Base-by-base conservation (phyloP, 306 rosid genomes). In the Vicia sativa region DNA sequence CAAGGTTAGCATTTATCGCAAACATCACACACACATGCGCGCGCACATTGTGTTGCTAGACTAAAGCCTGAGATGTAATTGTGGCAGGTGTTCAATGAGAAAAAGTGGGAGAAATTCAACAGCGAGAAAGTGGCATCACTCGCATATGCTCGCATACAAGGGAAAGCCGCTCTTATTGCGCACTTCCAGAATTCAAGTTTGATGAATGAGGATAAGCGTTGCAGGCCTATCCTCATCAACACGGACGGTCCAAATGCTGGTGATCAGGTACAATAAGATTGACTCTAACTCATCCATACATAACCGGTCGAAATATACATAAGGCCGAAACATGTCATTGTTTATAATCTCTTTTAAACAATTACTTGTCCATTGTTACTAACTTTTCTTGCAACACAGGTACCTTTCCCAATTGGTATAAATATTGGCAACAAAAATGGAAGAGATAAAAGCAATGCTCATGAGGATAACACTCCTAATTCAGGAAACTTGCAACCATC, bases 231-330 rank as follows among this genome's bases (percentile, higher is more conserved):
- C 66, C 95, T 88, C 49, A 83, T 88, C 46, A 75, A 83, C 21
- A 81, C 89, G 0, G 95, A 85, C 25, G 95, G 95, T 52, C 91
- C 95, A 46, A 85, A 88, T 79, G 91, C 89, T 5, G 91, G 91
- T 31, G 84, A 81, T 34, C 84, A 78, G 75, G 95, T 88, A 78
- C 62, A 71, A 6, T 34, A 34, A 34, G 38, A 48, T 45, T 45
- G 4, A 18, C 25, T 16, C 25, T 7, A 48, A 48, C 55, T 16
- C 55, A 48, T 48, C 11, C 12, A 7, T 48, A 48, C 6, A 48
- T 7, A 48, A 48, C 55, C 55, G 6, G 11, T 34, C 2, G n/a
- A n/a, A n/a, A n/a, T n/a, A n/a, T n/a, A n/a, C 1, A 9, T 34
- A 34, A 34, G 2, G 2, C 38, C 9, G 9, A 34, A 34, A 34